A percentile compares a stretch with the other conserved stretches of the same genome.
These are phyloP conservation scores for Colletotrichum navitas DNA, from an alignment of 2,329 filamentous ascomycete species.

Conservation along the genomic window DNA sequence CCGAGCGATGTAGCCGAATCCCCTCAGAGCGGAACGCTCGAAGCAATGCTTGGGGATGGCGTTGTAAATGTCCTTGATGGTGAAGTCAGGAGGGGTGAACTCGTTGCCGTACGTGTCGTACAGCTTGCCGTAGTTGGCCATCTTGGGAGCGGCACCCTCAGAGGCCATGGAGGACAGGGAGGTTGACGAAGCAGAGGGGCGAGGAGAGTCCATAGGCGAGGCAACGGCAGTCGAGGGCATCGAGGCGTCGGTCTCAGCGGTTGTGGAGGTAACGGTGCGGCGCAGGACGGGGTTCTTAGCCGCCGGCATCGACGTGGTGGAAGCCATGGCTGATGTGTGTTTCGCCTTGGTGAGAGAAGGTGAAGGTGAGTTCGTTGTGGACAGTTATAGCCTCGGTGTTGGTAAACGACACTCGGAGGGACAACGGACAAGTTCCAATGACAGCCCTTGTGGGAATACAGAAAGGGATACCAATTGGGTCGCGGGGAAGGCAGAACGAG, in stretches of 20 bases:
- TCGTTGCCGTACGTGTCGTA: conserved; percentile 95
- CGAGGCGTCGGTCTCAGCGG: conserved; percentile 59
- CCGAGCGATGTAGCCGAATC: conserved; percentile 86
- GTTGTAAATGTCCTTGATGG: conserved; percentile 96
- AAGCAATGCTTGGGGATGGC: conserved; percentile 99
- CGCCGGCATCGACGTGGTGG: conserved; percentile 57
- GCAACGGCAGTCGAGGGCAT: conserved; percentile 68
- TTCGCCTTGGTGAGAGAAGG: conserved; percentile 10
- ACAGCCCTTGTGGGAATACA: conserved; percentile 29
- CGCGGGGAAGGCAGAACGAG: background rate
- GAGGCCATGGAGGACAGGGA: conserved; percentile 92
- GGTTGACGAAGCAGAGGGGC: conserved; percentile 81
- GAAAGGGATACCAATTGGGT: conserved; percentile 29
- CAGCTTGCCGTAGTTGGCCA: conserved; percentile 71
- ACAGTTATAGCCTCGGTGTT: conserved; percentile 13
- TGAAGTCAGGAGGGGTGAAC: conserved; percentile 94
- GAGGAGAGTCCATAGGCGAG: conserved; percentile 71
- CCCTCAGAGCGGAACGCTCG: conserved; percentile 81
- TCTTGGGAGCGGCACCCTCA: conserved; percentile 66
- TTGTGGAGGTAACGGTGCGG: conserved; percentile 60
- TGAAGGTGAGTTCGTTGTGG: conserved; percentile 6
- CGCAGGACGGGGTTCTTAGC: conserved; percentile 60
- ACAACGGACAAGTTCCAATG: conserved; percentile 38
- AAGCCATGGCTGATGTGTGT: conserved; percentile 57
- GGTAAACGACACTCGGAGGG: conserved; percentile 27